Evolutionary conservation across 768 basidiomycete genomes (phyloP), one percentile per base, ranked within the genome.

Genomic region (Polyporus arcularius): DNA sequence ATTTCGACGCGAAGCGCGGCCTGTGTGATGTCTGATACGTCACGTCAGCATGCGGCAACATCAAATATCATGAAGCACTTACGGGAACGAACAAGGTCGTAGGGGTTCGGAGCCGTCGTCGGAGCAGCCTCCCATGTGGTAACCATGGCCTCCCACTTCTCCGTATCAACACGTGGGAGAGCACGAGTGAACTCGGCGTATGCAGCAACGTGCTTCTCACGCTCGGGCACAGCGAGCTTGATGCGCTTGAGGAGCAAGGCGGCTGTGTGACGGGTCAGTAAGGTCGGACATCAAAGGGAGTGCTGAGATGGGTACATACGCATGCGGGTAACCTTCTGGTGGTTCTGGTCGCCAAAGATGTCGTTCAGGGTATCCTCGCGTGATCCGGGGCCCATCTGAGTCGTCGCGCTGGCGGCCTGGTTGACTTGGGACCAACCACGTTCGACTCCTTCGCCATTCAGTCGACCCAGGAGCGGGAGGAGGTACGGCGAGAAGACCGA

Each of bases 371-470:
- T 70, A 11, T 79, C 77, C 8, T 67, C 62, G 0, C 73, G 30
- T 41, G 72, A 60, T 21, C 73, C 63, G 0, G 74, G 71, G 0
- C 71, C 75, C 77, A 78, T 80, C 43, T 78, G 76, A 2, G 68
- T 61, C 3, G 73, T 74, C 57, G 73, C 75, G 0, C 68, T 55
- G 0, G 73, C 74, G 0, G 69, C 60, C 0, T 66, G 56, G 55
- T 79, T 78, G 7, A 72, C 64, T 12, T 63, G 64, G 0, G 74
- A 55, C 81, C 80, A 82, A 0, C 57, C 64, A 0, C 65, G 63
- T 43, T 82, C 80, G 0, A 76, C 65, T 0, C 67, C 75, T 48
- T 81, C 76, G 0, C 78, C 74, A 63, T 76, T 73, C 2, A 65
- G 69, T 4, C 67, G 69, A 6, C 73, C 75, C 16, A 65, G 64